Conservation (phyloP, 306 rosid genomes). For the Chamaecrista fasciculata region DNA sequence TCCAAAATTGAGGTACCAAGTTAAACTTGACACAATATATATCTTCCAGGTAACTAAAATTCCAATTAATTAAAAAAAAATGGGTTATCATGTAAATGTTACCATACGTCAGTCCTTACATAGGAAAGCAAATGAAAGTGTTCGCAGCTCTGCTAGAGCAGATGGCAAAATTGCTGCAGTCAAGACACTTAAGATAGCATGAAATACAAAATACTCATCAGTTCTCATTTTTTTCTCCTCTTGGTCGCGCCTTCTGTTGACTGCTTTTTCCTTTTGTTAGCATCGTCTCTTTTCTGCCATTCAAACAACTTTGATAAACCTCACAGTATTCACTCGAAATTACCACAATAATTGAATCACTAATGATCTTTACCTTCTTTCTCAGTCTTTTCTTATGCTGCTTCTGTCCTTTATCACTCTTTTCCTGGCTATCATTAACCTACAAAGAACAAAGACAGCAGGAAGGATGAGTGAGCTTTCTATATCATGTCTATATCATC, state of each 20-base stretch:
- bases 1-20: background rate
- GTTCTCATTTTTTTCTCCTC: slow-evolving; percentile 45
- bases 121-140: slow-evolving; percentile 1
- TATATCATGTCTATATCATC: background rate
- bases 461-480: slow-evolving; percentile 13
- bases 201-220: background rate
- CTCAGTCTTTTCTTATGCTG: slow-evolving; percentile 38
- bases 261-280: slow-evolving; percentile 26
- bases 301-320: slow-evolving; percentile 20
- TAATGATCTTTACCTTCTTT: slow-evolving; percentile 47
- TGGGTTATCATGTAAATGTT: background rate
- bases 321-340: slow-evolving; percentile 1
- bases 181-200: background rate
- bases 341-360: background rate
- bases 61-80: background rate
- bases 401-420: slow-evolving; percentile 32
- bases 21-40: too few relatives aligned
- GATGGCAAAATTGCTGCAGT: slow-evolving; percentile 14
- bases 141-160: background rate
- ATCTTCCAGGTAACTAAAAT: background rate
- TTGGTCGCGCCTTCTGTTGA: slow-evolving; percentile 36
- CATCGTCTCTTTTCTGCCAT: slow-evolving; percentile 47
- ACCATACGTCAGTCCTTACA: background rate
- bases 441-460: background rate
- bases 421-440: slow-evolving; percentile 45